Percentiles rank a stretch among this genome's conserved stretches.
These are phyloP conservation scores for Beverwykella pulmonaria DNA, from an alignment of 495 filamentous ascomycete species.

Conservation along the genomic window DNA sequence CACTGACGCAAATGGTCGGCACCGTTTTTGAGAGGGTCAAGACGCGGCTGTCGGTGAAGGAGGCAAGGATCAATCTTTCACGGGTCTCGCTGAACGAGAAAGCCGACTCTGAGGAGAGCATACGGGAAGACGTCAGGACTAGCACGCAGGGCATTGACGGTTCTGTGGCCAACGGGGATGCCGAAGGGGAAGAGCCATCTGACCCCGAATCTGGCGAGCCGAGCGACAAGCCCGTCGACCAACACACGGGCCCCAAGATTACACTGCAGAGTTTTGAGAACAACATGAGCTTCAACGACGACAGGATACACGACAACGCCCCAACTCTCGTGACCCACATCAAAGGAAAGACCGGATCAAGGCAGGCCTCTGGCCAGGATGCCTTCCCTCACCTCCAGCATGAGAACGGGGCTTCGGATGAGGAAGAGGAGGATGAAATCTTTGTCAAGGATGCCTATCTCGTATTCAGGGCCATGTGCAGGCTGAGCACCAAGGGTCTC, in stretches of 20 bases:
- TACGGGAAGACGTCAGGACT: slow-evolving; percentile 41
- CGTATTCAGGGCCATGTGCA: slow-evolving; percentile 96
- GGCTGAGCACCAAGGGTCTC: slow-evolving; percentile 88
- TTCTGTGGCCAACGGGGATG: slow-evolving; percentile 43
- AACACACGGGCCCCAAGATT: slow-evolving; percentile 74
- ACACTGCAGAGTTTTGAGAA: slow-evolving; percentile 96
- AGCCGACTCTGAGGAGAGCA: slow-evolving; percentile 43
- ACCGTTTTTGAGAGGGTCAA: slow-evolving; percentile 97
- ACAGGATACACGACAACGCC: slow-evolving; percentile 84
- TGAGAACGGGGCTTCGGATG: slow-evolving; percentile 59
- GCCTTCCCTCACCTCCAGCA: slow-evolving; percentile 46
- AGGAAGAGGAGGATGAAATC: slow-evolving; percentile 94
- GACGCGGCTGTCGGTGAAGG: slow-evolving; percentile 82
- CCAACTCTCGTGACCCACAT: slow-evolving; percentile 88
- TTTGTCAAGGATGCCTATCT: slow-evolving; percentile 96
- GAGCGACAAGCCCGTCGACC: slow-evolving; percentile 58
- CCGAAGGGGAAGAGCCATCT: slow-evolving; percentile 27
- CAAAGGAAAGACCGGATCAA: slow-evolving; percentile 58
- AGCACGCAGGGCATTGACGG: slow-evolving; percentile 44
- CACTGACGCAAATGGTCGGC: slow-evolving; percentile 96
- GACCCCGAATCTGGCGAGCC: slow-evolving; percentile 52
- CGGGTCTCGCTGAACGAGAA: slow-evolving; percentile 46
- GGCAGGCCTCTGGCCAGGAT: slow-evolving; percentile 56
- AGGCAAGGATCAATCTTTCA: slow-evolving; percentile 61
- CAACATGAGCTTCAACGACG: slow-evolving; percentile 89